Conservation (phyloP, 2,329 filamentous ascomycete genomes). For the Bipolaris victoriae region DNA sequence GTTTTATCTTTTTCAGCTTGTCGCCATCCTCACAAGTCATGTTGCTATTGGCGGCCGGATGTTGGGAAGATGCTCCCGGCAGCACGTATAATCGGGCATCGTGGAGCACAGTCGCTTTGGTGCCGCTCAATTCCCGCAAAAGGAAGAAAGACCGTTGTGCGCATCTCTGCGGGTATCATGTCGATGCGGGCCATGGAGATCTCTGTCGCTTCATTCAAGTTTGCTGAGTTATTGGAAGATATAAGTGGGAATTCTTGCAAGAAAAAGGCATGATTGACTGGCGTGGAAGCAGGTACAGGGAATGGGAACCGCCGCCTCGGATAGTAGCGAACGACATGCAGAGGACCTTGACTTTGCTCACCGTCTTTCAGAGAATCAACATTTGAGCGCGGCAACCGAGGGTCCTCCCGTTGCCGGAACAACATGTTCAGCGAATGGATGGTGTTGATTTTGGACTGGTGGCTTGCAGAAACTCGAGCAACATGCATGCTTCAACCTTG, state of each 20-base stretch:
- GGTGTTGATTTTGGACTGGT: conserved; percentile 10
- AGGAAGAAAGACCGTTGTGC: conserved; percentile 17
- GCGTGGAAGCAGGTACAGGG: conserved; percentile 13
- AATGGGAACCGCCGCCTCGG: conserved; percentile 9
- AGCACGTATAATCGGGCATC: conserved; percentile 16
- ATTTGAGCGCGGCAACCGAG: conserved; percentile 3
- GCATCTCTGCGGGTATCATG: conserved; percentile 12
- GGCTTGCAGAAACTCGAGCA: conserved; percentile 19
- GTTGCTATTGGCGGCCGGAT: conserved; percentile 8
- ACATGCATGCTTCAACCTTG: conserved; percentile 21
- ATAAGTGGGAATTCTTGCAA: not conserved
- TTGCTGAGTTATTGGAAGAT: conserved; percentile 12
- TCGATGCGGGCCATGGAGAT: conserved; percentile 4
- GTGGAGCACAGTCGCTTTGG: conserved; percentile 12
- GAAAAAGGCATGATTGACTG: not conserved
- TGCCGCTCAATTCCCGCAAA: conserved; percentile 12
- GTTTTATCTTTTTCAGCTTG: conserved; percentile 1
- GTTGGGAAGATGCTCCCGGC: conserved; percentile 28
- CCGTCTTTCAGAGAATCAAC: conserved; percentile 7
- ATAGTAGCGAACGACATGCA: conserved; percentile 12
- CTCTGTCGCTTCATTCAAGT: conserved; percentile 4
- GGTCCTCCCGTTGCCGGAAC: conserved; percentile 23
- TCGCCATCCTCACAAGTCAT: conserved; percentile 7
- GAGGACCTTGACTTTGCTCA: conserved; percentile 9
- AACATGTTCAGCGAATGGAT: conserved; percentile 3